Conservation (phyloP, 495 filamentous ascomycete genomes). For the Lasiosphaeria hispida region DNA sequence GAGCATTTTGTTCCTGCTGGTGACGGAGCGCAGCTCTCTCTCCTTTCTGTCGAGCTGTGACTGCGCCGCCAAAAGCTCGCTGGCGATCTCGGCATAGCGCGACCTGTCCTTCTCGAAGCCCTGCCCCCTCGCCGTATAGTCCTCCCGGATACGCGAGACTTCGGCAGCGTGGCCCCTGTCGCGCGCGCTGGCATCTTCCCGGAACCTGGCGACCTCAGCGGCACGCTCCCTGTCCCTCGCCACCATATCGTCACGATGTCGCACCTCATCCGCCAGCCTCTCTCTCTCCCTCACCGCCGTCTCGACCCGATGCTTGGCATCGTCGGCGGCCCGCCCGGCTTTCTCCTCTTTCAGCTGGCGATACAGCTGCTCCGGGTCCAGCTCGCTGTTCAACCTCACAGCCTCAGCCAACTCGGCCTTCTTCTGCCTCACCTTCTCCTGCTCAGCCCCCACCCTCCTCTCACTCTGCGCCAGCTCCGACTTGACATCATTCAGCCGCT, state of each 20-base stretch:
- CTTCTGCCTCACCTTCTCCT: neutral
- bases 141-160: too few relatives aligned
- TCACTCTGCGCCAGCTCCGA: slow-evolving; percentile 1
- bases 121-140: neutral
- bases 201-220: too few relatives aligned
- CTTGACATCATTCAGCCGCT: neutral
- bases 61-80: too few relatives aligned
- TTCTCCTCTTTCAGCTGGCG: slow-evolving; percentile 2
- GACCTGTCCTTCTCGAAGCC: too few relatives aligned
- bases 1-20: neutral
- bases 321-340: neutral
- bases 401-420: neutral
- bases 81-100: too few relatives aligned
- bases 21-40: neutral
- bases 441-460: neutral
- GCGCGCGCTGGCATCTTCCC: too few relatives aligned
- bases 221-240: neutral
- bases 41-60: too few relatives aligned
- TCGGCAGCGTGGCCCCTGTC: too few relatives aligned
- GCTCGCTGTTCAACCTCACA: neutral
- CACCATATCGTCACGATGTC: neutral
- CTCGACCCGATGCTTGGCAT: neutral
- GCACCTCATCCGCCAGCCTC: neutral
- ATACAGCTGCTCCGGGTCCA: slow-evolving; percentile 1
- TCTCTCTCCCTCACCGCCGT: slow-evolving; percentile 1